Evolutionary conservation across 257 asterid genomes (phyloP).

Genomic region (Avicennia marina): DNA sequence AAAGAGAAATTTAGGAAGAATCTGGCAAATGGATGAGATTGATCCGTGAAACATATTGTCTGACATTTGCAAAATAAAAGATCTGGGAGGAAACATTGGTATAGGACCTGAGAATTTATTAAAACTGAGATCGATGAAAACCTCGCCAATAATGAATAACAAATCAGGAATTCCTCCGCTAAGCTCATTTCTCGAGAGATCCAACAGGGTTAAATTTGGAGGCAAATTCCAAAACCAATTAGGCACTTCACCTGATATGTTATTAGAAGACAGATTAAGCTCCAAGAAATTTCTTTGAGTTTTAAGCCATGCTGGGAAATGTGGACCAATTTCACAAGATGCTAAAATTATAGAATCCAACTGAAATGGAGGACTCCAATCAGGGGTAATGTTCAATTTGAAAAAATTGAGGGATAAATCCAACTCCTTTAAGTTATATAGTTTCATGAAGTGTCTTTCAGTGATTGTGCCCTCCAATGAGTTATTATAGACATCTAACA

Average conservation of each 20-base stretch:
- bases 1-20: background rate
- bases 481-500: conserved; percentile 18
- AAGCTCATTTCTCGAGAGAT: conserved; percentile 33
- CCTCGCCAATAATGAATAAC: background rate
- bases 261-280: conserved; percentile 30
- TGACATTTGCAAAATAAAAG: conserved; percentile 11
- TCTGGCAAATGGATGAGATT: conserved; percentile 24
- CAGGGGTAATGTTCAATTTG: conserved; percentile 3
- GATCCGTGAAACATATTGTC: conserved; percentile 28
- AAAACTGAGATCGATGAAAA: conserved; percentile 17
- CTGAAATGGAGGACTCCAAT: conserved; percentile 29
- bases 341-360: conserved; percentile 12
- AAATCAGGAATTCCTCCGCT: conserved; percentile 28
- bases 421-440: conserved; percentile 13
- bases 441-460: conserved; percentile 22
- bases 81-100: conserved; percentile 18
- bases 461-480: conserved; percentile 24
- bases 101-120: conserved; percentile 29
- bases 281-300: conserved; percentile 11
- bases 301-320: conserved; percentile 36
- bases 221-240: conserved; percentile 34
- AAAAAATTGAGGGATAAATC: conserved; percentile 25
- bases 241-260: conserved; percentile 27
- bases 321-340: conserved; percentile 26
- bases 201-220: conserved; percentile 2